Base-by-base conservation (phyloP, 306 rosid species). In the Citrullus colocynthis region DNA sequence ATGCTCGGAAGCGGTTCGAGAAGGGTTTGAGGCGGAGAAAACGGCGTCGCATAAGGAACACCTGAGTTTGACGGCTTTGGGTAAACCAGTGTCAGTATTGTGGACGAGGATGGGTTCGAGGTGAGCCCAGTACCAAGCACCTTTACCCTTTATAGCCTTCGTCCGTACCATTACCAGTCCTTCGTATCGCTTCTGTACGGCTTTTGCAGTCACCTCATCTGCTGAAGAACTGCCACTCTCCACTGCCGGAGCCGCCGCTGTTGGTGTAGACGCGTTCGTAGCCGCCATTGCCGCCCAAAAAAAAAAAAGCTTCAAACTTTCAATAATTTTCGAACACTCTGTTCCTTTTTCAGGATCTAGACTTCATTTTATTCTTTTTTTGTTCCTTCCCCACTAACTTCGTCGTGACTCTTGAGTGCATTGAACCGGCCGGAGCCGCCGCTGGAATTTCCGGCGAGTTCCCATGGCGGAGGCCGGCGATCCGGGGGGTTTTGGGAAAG, bases 101-200 rank as follows among this genome's bases (percentile, higher is more conserved):
- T 82, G 91, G 57, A 89, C 84, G 41, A 94, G 82, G 24, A 94
- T 32, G 61, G 98, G 98, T 79, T 94, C 97, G 16, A 94, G 73
- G 90, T 91, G 98, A 10, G 85, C 83, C 98, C 98, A 94, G 74
- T 94, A 94, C 98, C 98, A 94, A 21, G 98, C 98, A 6, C 98
- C 98, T 84, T 94, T 94, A 0, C 98, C 98, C 80, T 90, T 94
- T 67, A 94, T 83, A 16, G 98, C 98, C 74, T 94, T 94, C 70
- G 82, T 89, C 42, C 98, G 90, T 61, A 94, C 98, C 91, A 79
- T 87, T 9, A 90, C 81, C 60, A 94, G 69, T 15, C 98, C 97
- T 77, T 94, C 97, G 81, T 85, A 94, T 24, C 98, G 89, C 73
- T 94, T 94, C 39, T 87, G 86, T 58, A 88, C 88, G 39, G 91